Base-by-base conservation (phyloP, 169 alveolate species). In the Haemoproteus tartakovskyi region DNA sequence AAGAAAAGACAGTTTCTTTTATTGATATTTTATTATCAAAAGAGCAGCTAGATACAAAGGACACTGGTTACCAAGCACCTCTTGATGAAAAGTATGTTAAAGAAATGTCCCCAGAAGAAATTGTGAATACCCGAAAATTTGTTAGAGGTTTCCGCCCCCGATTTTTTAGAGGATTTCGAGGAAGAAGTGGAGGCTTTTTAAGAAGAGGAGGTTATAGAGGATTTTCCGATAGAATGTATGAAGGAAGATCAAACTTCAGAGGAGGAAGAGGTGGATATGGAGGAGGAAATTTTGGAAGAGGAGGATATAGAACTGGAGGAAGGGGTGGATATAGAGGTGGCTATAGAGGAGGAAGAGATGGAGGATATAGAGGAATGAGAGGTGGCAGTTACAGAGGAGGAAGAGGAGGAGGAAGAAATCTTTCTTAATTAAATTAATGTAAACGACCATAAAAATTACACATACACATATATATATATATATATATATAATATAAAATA, bases 41-140 rank as follows among this genome's bases (percentile, higher is more conserved):
- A 33, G 87, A 81, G 3, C 87, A 78, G n/a, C 78, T 87, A 41
- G 88, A 81, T 48, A 60, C 45, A n/a, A 54, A 80, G 9, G 83
- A 61, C 24, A 80, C 89, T 12, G 95, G 95, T 3, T 91, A 91
- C 47, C 93, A 91, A 74, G 61, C 85, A 37, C 95, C 95, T 5
- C 78, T 88, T 14, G 92, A 85, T 56, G 92, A 89, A 19, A 60
- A 78, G 54, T 78, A 85, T 36, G 90, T 90, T 26, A 78, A 90
- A 52, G 92, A 87, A 54, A 79, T 78, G 82, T 33, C 82, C 14
- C 50, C 78, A 26, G 88, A 79, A 56, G 86, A 85, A 64, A 59
- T 67, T 37, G 87, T 70, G 2, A 89, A 62, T 52, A 78, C 84
- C 19, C 70, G 78, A 50, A 63, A 40, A 47, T 50, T 78, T 24